These are phyloP conservation scores for Nothophoma quercina DNA, from an alignment of 2,329 filamentous ascomycete species.

Conservation along the genomic window DNA sequence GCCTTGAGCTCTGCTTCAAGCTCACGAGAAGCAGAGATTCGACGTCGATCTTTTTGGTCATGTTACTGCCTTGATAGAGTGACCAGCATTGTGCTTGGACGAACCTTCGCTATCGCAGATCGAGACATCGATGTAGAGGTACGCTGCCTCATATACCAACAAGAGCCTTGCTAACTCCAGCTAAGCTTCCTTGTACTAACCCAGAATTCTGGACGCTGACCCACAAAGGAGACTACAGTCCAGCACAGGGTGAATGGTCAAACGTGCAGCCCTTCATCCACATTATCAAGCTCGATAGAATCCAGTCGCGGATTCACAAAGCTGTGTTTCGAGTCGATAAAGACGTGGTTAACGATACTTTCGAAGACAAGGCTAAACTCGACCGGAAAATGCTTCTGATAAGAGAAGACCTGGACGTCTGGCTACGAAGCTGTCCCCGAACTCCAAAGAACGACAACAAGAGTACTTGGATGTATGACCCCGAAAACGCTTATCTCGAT, in stretches of 20 bases:
- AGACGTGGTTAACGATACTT: constrained; percentile 20
- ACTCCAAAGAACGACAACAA: constrained; percentile 29
- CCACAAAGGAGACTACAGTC: constrained; percentile 22
- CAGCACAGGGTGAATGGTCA: constrained; percentile 24
- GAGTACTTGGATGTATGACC: constrained; percentile 39
- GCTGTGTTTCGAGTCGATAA: constrained; percentile 37
- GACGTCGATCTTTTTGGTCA: constrained; percentile 36
- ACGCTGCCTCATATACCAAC: neutral
- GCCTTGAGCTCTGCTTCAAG: constrained; percentile 19
- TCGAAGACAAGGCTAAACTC: constrained; percentile 24
- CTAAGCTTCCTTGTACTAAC: constrained; percentile 30
- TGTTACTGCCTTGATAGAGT: constrained; percentile 38
- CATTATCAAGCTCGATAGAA: constrained; percentile 34
- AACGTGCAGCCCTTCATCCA: constrained; percentile 39
- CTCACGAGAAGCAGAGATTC: constrained; percentile 31
- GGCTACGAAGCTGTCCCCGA: constrained; percentile 27
- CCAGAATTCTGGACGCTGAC: constrained; percentile 33
- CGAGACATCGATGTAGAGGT: constrained; percentile 41
- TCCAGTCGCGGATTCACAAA: constrained; percentile 37
- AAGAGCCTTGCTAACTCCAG: neutral
- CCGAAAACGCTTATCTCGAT: constrained; percentile 31
- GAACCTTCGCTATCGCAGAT: constrained; percentile 38
- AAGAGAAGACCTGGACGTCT: constrained; percentile 28
- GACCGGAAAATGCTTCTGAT: constrained; percentile 31
- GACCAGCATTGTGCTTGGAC: constrained; percentile 35